phyloP scores from a whole-genome alignment of 2,329 filamentous ascomycete genomes.

The Colletotrichum godetiae region DNA sequence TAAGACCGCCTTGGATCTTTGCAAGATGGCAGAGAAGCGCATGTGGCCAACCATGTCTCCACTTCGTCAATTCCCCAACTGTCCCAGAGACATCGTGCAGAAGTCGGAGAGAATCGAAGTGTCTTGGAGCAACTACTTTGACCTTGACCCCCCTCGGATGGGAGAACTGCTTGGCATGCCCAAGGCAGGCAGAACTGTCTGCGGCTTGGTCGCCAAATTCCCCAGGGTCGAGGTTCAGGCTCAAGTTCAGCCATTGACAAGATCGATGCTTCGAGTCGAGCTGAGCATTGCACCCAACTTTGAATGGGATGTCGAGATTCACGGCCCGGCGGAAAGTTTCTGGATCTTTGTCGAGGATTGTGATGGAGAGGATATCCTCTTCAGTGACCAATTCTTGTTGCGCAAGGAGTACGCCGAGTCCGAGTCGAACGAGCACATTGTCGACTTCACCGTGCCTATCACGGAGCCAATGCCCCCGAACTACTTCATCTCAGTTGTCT shows the following conservation, averaged over 20 bases:
- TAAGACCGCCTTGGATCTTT: constrained; percentile 91
- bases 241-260: constrained; percentile 92
- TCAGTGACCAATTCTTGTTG: constrained; percentile 93
- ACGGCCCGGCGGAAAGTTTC: constrained; percentile 90
- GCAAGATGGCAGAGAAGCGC: constrained; percentile 98
- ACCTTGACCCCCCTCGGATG: constrained; percentile 96
- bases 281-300: constrained; percentile 94
- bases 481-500: constrained; percentile 96
- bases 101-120: constrained; percentile 97
- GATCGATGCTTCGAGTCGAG: constrained; percentile 91
- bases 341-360: constrained; percentile 99
- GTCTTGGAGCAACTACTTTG: constrained; percentile 93
- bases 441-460: constrained; percentile 96
- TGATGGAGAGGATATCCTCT: constrained; percentile 94
- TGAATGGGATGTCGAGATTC: constrained; percentile 91
- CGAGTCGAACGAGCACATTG: constrained; percentile 91
- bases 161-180: constrained; percentile 92
- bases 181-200: constrained; percentile 87
- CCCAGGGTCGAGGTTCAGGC: constrained; percentile 93
- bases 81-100: constrained; percentile 85
- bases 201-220: constrained; percentile 89
- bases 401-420: constrained; percentile 87
- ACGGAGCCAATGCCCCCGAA: constrained; percentile 98
- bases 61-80: constrained; percentile 86
- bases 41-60: constrained; percentile 99